Base-by-base conservation (phyloP, 352 stramenopile genomes). In the Phytophthora podocarpi region DNA sequence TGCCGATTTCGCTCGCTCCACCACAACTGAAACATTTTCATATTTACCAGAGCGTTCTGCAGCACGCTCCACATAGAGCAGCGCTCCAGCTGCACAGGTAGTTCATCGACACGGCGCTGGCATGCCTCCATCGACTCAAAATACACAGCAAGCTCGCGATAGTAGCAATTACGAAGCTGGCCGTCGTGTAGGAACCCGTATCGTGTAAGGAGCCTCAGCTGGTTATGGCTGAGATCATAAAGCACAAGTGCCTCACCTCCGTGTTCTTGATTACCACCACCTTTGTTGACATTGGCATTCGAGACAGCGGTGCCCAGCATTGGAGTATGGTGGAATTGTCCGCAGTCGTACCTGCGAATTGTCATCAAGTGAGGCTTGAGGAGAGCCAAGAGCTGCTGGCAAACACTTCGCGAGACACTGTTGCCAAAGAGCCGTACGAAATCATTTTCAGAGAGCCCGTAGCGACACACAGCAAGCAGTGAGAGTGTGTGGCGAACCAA, bases 21-120 rank as follows among this genome's bases (percentile, higher is more conserved):
- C 86, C 86, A 95, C 24, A 93, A 66, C 52, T 90, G 86, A 49
- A 93, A 95, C 84, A 93, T 92, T 52, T 87, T 85, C 54, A 95
- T 91, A 48, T 93, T 85, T n/a, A 92, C 82, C 6, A 95, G 78
- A 18, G 75, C 60, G 16, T 47, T 78, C 49, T 93, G 82, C 9
- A 95, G 72, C 10, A 82, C 71, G 13, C 62, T 57, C 86, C 86
- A 95, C 62, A 87, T 64, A 3, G 56, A 59, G 16, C 86, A 95
- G 7, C 86, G 79, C 64, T 92, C 86, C 27, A 93, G 53, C 31
- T 95, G 86, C 52, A 95, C 80, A 0, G 86, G 86, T 8, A 95
- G 64, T 54, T 93, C 86, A 46, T 93, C 82, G 11, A 95, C 60
- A n/a, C 84, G 82, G 0, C 82, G 82, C 39, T 95, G 86, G 3